These are phyloP conservation scores for Penicillium sp. DNA, from an alignment of 2,329 filamentous ascomycete genomes.

Conservation along the genomic window DNA sequence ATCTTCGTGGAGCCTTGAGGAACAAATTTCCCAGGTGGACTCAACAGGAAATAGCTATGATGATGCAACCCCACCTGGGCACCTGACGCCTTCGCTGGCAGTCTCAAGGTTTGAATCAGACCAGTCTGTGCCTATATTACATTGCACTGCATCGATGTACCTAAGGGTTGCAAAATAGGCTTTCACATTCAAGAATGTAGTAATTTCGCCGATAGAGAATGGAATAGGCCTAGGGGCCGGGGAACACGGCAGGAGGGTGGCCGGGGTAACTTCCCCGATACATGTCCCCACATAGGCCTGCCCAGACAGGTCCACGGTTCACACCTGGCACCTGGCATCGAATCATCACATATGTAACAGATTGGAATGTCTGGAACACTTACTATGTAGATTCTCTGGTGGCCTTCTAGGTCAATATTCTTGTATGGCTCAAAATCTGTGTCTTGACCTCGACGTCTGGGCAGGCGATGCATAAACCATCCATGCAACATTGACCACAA, in stretches of 20 bases:
- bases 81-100: background rate
- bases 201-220: background rate
- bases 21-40: background rate
- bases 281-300: background rate
- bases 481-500: too few relatives aligned
- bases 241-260: background rate
- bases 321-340: background rate
- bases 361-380: background rate
- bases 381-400: accelerated
- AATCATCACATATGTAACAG: background rate
- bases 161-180: background rate
- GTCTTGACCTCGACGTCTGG: too few relatives aligned
- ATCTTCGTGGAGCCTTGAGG: background rate
- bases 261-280: slow-evolving; percentile 14
- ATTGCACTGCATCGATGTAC: background rate
- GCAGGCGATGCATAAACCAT: too few relatives aligned
- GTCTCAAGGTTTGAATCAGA: background rate
- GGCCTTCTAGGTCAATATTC: background rate
- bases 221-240: background rate
- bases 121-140: too few relatives aligned
- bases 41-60: background rate
- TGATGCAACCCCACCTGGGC: background rate
- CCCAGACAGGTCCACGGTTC: background rate
- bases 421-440: too few relatives aligned
- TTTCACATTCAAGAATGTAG: too few relatives aligned